Evolutionary conservation across 2,329 filamentous ascomycete genomes (phyloP).

Genomic region (Raffaelea deltoideospora): DNA sequence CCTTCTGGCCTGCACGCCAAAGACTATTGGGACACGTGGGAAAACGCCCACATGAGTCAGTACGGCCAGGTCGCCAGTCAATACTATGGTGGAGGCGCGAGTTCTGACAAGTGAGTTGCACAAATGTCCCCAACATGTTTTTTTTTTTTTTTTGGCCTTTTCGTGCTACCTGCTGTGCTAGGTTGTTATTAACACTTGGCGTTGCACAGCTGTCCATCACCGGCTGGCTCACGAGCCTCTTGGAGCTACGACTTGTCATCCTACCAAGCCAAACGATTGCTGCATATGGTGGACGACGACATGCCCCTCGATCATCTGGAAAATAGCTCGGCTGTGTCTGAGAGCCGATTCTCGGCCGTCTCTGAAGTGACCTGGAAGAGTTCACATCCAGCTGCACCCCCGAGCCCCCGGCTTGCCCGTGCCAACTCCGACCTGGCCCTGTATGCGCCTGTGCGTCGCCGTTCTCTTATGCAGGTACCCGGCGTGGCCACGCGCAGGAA

Average conservation of each 20-base stretch:
- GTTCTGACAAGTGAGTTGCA: conserved; percentile 14
- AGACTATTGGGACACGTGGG: conserved; percentile 1
- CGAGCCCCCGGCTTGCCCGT: conserved; percentile 18
- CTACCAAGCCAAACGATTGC: conserved; percentile 28
- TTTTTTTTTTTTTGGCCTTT: no score
- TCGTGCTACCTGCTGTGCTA: no score
- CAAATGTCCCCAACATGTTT: background rate
- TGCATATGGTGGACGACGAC: conserved; percentile 22
- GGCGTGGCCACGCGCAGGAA: conserved; percentile 30
- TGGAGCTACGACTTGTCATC: conserved; percentile 27
- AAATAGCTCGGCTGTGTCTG: conserved; percentile 18
- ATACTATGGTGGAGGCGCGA: conserved; percentile 13
- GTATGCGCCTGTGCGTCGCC: conserved; percentile 30
- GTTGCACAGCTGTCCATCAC: conserved; percentile 15
- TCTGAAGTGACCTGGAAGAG: conserved; percentile 21
- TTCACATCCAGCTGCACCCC: conserved; percentile 16
- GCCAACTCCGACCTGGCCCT: conserved; percentile 32
- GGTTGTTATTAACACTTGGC: no score
- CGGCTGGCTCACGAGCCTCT: conserved; percentile 20
- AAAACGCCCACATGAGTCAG: conserved; percentile 15
- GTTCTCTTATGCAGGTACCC: conserved; percentile 31
- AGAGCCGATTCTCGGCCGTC: conserved; percentile 17
- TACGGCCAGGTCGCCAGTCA: conserved; percentile 13
- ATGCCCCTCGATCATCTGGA: conserved; percentile 17
- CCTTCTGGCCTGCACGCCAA: conserved; percentile 8